Evolutionary conservation across 495 filamentous ascomycete species (phyloP).

Genomic region (Chlorociboria aeruginascens): DNA sequence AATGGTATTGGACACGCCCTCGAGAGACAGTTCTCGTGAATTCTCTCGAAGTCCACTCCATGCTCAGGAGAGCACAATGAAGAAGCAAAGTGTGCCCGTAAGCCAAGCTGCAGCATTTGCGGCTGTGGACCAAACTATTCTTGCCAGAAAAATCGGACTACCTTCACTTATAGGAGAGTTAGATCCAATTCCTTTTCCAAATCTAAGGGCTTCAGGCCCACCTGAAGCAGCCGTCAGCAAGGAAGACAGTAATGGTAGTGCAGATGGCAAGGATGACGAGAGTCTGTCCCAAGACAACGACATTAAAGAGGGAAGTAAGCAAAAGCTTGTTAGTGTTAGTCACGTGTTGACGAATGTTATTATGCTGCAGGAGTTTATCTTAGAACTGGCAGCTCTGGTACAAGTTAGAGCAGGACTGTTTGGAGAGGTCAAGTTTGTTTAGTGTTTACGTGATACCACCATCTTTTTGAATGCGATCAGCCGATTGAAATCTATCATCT

Average conservation of each 20-base stretch:
- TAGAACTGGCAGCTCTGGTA: constrained; percentile 78
- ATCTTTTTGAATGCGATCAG: too few species aligned
- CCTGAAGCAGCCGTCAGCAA: constrained; percentile 16
- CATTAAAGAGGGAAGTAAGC: constrained; percentile 10
- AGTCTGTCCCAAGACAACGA: constrained; percentile 19
- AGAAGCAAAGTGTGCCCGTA: constrained; percentile 8
- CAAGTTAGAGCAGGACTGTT: constrained; percentile 80
- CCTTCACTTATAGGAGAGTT: constrained; percentile 21
- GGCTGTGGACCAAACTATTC: constrained; percentile 40
- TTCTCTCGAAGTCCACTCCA: constrained; percentile 15
- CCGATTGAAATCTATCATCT: neutral
- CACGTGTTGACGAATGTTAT: constrained; percentile 78
- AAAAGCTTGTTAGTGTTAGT: constrained; percentile 54
- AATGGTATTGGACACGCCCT: constrained; percentile 10
- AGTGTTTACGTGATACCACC: neutral
- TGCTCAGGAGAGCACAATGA: neutral
- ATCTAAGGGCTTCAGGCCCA: neutral
- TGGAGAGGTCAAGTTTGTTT: constrained; percentile 66
- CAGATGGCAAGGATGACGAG: constrained; percentile 29
- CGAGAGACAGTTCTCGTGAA: constrained; percentile 12
- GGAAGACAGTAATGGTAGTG: constrained; percentile 22
- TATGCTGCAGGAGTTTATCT: constrained; percentile 69
- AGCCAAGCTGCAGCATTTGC: constrained; percentile 38
- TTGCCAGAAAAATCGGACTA: constrained; percentile 32
- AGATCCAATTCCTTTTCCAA: constrained; percentile 16